phyloP scores from a whole-genome alignment of 306 rosid species.

The Fragaria ananassa region DNA sequence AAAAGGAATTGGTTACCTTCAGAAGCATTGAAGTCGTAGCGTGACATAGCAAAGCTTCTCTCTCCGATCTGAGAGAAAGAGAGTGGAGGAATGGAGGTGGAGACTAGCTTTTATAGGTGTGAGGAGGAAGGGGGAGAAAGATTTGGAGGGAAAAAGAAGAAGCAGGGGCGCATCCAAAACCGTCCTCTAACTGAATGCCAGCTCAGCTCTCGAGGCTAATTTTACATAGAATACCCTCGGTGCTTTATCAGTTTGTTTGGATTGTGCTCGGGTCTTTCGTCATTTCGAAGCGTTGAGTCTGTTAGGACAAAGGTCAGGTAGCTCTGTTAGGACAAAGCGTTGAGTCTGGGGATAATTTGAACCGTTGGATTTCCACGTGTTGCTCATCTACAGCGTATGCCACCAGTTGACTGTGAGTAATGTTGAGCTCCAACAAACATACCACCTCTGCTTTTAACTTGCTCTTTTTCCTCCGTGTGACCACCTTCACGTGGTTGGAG shows the following conservation, averaged over 20 bases:
- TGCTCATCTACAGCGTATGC: neutral
- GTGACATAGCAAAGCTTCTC: neutral
- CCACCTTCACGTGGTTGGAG: neutral
- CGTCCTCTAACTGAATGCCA: slow-evolving; percentile 31
- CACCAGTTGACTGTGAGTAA: neutral
- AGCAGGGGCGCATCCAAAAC: slow-evolving; percentile 18
- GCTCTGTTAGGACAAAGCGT: neutral
- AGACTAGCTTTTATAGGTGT: slow-evolving; percentile 12
- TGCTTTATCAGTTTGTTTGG: neutral
- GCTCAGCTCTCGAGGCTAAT: neutral
- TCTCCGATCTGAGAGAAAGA: neutral
- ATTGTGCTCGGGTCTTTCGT: neutral
- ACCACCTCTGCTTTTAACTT: too few relatives aligned
- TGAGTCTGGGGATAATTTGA: neutral
- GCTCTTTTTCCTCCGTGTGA: neutral
- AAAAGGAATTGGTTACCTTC: neutral
- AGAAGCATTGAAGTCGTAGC: neutral
- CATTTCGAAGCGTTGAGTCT: neutral
- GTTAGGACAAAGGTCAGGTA: neutral
- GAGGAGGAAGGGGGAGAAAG: slow-evolving; percentile 16
- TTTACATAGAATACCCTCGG: neutral
- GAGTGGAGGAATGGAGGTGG: slow-evolving; percentile 24
- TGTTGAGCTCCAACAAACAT: neutral
- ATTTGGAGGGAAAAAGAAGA: slow-evolving; percentile 27
- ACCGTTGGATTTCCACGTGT: neutral